phyloP scores from a whole-genome alignment of 371 early-diverging fungal species.

The Lichtheimia ramosa region DNA sequence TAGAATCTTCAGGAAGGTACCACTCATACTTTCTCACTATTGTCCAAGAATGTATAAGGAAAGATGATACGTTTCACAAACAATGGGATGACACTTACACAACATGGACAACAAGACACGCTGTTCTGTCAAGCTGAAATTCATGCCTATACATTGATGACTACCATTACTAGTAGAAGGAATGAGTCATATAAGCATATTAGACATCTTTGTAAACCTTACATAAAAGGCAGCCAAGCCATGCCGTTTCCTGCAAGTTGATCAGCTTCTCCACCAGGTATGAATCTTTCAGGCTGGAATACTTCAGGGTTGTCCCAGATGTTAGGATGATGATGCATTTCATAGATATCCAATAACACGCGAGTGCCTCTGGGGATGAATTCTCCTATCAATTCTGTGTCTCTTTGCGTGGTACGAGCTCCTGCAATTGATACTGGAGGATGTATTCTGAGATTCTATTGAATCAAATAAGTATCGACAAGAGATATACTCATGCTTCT shows the following conservation, averaged over 20 bases:
- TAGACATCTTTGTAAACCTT: neutral
- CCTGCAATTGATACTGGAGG: neutral
- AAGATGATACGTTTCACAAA: neutral
- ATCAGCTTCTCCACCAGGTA: slow-evolving; percentile 20
- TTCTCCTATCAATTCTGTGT: slow-evolving; percentile 12
- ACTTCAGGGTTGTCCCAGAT: slow-evolving; percentile 17
- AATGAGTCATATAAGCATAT: too few species aligned
- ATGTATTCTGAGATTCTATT: slow-evolving; percentile 7
- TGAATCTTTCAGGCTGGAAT: slow-evolving; percentile 26
- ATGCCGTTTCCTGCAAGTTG: neutral
- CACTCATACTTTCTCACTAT: slow-evolving; percentile 23
- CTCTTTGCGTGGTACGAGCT: neutral
- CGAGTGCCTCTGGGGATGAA: slow-evolving; percentile 15
- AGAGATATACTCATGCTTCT: neutral
- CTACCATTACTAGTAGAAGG: slow-evolving; percentile 19
- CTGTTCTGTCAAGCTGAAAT: slow-evolving; percentile 20
- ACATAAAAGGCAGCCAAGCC: slow-evolving; percentile 15
- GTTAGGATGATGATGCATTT: slow-evolving; percentile 16
- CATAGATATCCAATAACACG: slow-evolving; percentile 14
- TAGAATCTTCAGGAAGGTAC: slow-evolving; percentile 16
- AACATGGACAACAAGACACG: slow-evolving; percentile 17
- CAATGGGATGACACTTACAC: slow-evolving; percentile 10
- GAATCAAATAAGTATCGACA: neutral
- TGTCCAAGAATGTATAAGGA: too few species aligned
- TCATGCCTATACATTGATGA: slow-evolving; percentile 21